Evolutionary conservation across 2,329 filamentous ascomycete genomes (phyloP).

Genomic region (Didymella exigua): DNA sequence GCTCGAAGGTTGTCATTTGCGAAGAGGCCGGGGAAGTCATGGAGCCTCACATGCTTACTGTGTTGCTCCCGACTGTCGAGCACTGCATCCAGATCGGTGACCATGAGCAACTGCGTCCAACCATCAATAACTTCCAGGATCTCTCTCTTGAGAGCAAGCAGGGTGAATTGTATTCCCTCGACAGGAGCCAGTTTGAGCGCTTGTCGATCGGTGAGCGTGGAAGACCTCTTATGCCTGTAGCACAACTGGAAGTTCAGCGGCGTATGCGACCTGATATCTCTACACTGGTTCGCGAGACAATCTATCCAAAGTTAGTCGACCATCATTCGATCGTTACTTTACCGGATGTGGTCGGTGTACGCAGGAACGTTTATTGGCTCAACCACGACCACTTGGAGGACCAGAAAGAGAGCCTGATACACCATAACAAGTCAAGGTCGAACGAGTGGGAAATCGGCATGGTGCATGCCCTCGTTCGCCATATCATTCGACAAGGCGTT

Average conservation of each 20-base stretch:
- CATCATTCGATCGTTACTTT: constrained; percentile 45
- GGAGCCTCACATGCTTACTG: constrained; percentile 66
- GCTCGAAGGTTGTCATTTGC: constrained; percentile 64
- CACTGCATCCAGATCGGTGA: constrained; percentile 70
- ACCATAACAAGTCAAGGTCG: constrained; percentile 53
- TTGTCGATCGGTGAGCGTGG: constrained; percentile 48
- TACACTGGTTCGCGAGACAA: constrained; percentile 59
- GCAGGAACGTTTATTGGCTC: constrained; percentile 64
- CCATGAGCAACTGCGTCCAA: constrained; percentile 65
- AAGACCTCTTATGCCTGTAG: constrained; percentile 31
- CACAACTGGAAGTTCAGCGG: constrained; percentile 62
- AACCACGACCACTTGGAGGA: constrained; percentile 61
- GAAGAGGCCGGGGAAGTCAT: constrained; percentile 74
- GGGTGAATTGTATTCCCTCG: constrained; percentile 60
- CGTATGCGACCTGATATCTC: constrained; percentile 71
- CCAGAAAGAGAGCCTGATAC: constrained; percentile 8
- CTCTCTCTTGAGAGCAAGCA: constrained; percentile 58
- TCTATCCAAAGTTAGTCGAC: constrained; percentile 65
- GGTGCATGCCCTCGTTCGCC: constrained; percentile 65
- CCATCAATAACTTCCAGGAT: constrained; percentile 59
- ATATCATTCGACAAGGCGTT: constrained; percentile 68
- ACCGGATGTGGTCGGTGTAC: constrained; percentile 61
- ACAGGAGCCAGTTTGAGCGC: constrained; percentile 67
- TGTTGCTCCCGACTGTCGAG: constrained; percentile 64
- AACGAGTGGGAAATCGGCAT: constrained; percentile 69